A percentile compares a stretch with the other conserved stretches of the same genome.
These are phyloP conservation scores for Komagataella populi DNA, from an alignment of 805 yeast genomes.

Conservation along the genomic window DNA sequence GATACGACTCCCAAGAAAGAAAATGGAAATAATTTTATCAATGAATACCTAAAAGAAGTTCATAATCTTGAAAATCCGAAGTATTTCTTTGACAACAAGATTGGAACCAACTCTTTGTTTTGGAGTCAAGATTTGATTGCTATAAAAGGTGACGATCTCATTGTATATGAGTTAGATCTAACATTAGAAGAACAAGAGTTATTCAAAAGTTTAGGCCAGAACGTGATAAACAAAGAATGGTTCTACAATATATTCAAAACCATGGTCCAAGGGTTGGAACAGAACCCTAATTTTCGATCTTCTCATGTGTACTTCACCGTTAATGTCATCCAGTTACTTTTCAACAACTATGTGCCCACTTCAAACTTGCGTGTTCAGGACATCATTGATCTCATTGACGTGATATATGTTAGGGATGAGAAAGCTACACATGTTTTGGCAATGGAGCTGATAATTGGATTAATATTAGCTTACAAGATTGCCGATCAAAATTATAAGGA, in stretches of 20 bases:
- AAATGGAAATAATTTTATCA: constrained; percentile 18
- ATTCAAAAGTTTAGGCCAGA: constrained; percentile 26
- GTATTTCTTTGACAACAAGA: constrained; percentile 44
- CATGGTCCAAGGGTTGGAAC: constrained; percentile 56
- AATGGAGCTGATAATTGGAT: constrained; percentile 58
- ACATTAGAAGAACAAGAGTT: constrained; percentile 26
- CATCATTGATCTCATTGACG: constrained; percentile 32
- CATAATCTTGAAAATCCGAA: constrained; percentile 27
- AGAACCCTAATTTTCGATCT: constrained; percentile 52
- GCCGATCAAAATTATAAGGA: constrained; percentile 20
- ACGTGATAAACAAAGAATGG: constrained; percentile 41
- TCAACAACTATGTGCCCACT: constrained; percentile 26
- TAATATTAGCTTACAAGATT: constrained; percentile 34
- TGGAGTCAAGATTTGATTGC: constrained; percentile 53
- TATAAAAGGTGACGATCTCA: constrained; percentile 19
- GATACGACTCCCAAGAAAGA: constrained; percentile 24
- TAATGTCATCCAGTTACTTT: constrained; percentile 32
- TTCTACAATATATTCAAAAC: constrained; percentile 32
- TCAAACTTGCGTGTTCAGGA: constrained; percentile 25
- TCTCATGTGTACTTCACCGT: constrained; percentile 46
- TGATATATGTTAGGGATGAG: constrained; percentile 48
- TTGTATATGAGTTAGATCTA: constrained; percentile 14
- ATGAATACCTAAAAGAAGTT: constrained; percentile 37
- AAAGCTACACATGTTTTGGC: constrained; percentile 63
- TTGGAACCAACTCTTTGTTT: constrained; percentile 54